Percentiles rank a stretch among this genome's conserved stretches.
These are phyloP conservation scores for Bipolaris cookei DNA, from an alignment of 2,329 filamentous ascomycete genomes.

Conservation along the genomic window DNA sequence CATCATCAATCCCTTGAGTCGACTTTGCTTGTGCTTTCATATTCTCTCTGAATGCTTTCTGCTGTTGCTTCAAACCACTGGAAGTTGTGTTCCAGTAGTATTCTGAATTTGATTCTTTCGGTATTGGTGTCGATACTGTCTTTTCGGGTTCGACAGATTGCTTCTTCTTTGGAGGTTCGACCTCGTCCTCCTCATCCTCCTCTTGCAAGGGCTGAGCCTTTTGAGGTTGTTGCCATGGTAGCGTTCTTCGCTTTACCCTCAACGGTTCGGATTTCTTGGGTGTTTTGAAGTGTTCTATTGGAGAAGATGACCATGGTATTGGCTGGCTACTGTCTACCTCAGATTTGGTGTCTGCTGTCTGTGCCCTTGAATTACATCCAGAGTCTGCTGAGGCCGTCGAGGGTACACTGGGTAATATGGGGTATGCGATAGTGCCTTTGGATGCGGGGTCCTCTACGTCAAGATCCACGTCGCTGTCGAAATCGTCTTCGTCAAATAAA, in stretches of 20 bases:
- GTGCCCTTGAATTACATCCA: slow-evolving; percentile 36
- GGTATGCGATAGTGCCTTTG: slow-evolving; percentile 52
- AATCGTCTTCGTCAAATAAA: slow-evolving; percentile 77
- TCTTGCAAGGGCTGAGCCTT: slow-evolving; percentile 28
- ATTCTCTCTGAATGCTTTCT: slow-evolving; percentile 73
- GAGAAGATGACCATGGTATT: slow-evolving; percentile 76
- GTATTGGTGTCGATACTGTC: slow-evolving; percentile 53
- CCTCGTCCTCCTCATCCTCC: slow-evolving; percentile 28
- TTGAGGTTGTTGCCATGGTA: slow-evolving; percentile 65
- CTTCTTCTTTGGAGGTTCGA: slow-evolving; percentile 35
- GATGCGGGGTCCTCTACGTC: slow-evolving; percentile 69
- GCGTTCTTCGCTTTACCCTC: slow-evolving; percentile 43
- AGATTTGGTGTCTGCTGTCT: slow-evolving; percentile 23
- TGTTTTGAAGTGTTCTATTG: slow-evolving; percentile 53
- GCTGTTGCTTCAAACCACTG: slow-evolving; percentile 77
- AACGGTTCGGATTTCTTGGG: slow-evolving; percentile 28
- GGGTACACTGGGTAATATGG: slow-evolving; percentile 42
- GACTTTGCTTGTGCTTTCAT: slow-evolving; percentile 58
- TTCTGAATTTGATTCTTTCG: slow-evolving; percentile 43
- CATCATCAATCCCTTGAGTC: slow-evolving; percentile 52
- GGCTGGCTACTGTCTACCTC: slow-evolving; percentile 59
- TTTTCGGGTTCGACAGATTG: slow-evolving; percentile 45
- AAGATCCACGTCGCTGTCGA: slow-evolving; percentile 81
- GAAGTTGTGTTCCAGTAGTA: slow-evolving; percentile 75
- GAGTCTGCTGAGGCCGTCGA: slow-evolving; percentile 46